Base-by-base conservation (phyloP, 306 rosid genomes). In the Acacia acuminata region DNA sequence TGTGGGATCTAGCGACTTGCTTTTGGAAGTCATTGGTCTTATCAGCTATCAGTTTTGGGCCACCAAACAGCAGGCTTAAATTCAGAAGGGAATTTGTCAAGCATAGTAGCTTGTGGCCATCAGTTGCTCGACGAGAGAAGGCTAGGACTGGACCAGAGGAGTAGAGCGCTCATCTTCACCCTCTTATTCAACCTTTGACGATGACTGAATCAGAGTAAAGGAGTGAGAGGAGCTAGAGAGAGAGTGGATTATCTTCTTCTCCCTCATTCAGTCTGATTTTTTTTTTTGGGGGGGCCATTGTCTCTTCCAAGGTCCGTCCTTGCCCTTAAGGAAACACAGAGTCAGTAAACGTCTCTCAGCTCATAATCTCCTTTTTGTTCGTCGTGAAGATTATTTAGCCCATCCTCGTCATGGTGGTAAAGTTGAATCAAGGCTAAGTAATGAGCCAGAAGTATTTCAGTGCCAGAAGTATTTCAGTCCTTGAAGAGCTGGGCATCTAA, bases 391-490 rank as follows among this genome's bases (percentile, higher is more conserved):
- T 87, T 96, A 96, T 76, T 83, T 93, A 84, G 96, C 97, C 70
- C 99, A 96, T 87, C 98, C 99, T 22, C 98, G 98, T 8, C 99
- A 96, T 24, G 85, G 82, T 40, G 99, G 99, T 80, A 93, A 86
- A 82, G 90, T 96, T 79, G 94, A 93, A 79, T 90, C 98, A 2
- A 88, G 99, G 85, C 90, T 96, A 66, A 86, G 85, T 44, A 96
- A 96, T 27, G 99, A 96, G 89, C 86, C 77, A 79, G 94, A 93
- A 83, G 87, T 96, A 48, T 96, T 90, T 69, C 84, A 90, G 34
- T 83, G n/a, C n/a, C n/a, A n/a, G n/a, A n/a, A n/a, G n/a, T n/a
- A n/a, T n/a, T n/a, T n/a, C n/a, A n/a, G n/a, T n/a, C 91, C 44
- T 81, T 96, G 60, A 90, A 92, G 76, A 87, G n/a, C 53, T 96